phyloP scores from a whole-genome alignment of 2,329 filamentous ascomycete genomes.

The Phyllosticta citriasiana region DNA sequence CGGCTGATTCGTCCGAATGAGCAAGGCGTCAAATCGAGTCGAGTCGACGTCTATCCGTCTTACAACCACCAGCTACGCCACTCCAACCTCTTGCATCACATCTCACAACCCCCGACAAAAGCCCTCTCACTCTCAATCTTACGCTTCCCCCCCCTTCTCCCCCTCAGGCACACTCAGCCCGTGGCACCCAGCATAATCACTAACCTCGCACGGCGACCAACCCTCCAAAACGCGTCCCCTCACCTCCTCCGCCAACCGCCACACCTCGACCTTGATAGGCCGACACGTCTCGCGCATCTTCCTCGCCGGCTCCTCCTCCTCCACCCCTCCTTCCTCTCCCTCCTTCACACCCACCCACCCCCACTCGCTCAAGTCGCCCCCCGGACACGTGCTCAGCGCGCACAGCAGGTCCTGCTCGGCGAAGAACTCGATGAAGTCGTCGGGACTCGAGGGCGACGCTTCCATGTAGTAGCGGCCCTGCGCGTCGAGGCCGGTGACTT shows the following conservation, averaged over 20 bases:
- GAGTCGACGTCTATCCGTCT: no score
- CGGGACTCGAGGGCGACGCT: slow-evolving; percentile 20
- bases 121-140: neutral
- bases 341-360: slow-evolving; percentile 52
- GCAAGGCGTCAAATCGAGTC: no score
- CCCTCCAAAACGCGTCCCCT: slow-evolving; percentile 29
- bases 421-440: slow-evolving; percentile 59
- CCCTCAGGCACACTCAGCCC: slow-evolving; percentile 47
- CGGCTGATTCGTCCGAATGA: no score
- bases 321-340: slow-evolving; percentile 38
- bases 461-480: slow-evolving; percentile 67
- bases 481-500: slow-evolving; percentile 68
- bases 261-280: slow-evolving; percentile 66
- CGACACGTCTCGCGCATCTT: slow-evolving; percentile 63
- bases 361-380: slow-evolving; percentile 73
- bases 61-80: no score
- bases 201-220: slow-evolving; percentile 53
- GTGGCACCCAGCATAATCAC: slow-evolving; percentile 56
- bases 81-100: no score
- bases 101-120: neutral
- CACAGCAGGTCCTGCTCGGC: slow-evolving; percentile 67
- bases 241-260: slow-evolving; percentile 44
- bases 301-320: slow-evolving; percentile 53
- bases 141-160: slow-evolving; percentile 16
- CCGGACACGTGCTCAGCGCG: slow-evolving; percentile 61